These are phyloP conservation scores for Tulasnella sp. DNA, from an alignment of 768 basidiomycete species.

Conservation along the genomic window DNA sequence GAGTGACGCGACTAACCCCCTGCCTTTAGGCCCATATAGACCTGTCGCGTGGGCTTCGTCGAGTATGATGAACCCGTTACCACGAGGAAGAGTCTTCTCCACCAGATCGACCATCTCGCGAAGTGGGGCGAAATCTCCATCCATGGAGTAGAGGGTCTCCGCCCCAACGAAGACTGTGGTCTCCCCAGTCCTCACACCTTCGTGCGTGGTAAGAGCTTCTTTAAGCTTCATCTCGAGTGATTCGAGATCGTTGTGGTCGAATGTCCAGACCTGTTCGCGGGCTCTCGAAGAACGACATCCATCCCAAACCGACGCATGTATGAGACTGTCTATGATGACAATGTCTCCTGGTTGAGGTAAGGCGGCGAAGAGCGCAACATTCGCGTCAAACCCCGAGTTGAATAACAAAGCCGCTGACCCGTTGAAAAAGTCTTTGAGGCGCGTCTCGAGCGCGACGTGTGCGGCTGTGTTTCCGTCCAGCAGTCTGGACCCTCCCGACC, in stretches of 20 bases:
- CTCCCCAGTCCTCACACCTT: slow-evolving; percentile 35
- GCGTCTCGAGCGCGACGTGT: slow-evolving; percentile 63
- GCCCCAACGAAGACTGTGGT: slow-evolving; percentile 68
- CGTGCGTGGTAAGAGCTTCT: slow-evolving; percentile 35
- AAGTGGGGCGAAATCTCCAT: slow-evolving; percentile 82
- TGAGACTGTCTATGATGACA: slow-evolving; percentile 74
- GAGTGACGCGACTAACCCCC: slow-evolving; percentile 62
- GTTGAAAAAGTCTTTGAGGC: slow-evolving; percentile 57
- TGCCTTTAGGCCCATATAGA: slow-evolving; percentile 70
- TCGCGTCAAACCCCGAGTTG: slow-evolving; percentile 92
- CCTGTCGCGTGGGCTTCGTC: slow-evolving; percentile 96
- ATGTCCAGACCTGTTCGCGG: slow-evolving; percentile 38
- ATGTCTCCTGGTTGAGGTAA: slow-evolving; percentile 72
- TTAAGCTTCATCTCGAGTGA: slow-evolving; percentile 43
- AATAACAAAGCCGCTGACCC: slow-evolving; percentile 66
- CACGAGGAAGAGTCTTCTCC: slow-evolving; percentile 51
- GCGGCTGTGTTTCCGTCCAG: slow-evolving; percentile 61
- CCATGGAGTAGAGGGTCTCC: slow-evolving; percentile 92
- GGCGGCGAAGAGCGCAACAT: slow-evolving; percentile 74
- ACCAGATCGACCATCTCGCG: slow-evolving; percentile 53
- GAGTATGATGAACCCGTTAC: slow-evolving; percentile 67
- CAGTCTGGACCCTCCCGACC: slow-evolving; percentile 81
- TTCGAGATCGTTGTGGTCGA: slow-evolving; percentile 63
- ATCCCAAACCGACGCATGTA: slow-evolving; percentile 88
- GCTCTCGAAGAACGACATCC: slow-evolving; percentile 60